Evolutionary conservation across 768 basidiomycete species (phyloP).

Genomic region (Lenzites betulinus): DNA sequence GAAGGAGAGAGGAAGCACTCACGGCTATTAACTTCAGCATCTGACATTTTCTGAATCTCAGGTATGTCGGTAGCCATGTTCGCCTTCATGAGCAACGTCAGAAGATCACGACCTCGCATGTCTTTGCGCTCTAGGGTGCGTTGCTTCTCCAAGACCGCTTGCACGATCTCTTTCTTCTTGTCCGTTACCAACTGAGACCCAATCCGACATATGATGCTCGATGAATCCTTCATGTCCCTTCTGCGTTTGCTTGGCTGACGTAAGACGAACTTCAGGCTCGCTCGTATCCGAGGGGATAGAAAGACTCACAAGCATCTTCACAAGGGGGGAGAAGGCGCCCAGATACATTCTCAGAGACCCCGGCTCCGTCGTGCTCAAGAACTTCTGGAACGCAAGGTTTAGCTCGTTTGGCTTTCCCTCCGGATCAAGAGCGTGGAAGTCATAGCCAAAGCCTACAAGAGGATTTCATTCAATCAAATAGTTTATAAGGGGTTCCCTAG

Average conservation of each 20-base stretch:
- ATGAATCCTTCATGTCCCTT: conserved; percentile 7
- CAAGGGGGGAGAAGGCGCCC: conserved; percentile 15
- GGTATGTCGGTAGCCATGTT: conserved; percentile 65
- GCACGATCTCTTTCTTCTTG: conserved; percentile 33
- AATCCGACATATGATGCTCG: conserved; percentile 26
- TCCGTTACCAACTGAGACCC: conserved; percentile 31
- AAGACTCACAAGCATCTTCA: conserved; percentile 25
- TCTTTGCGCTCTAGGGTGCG: conserved; percentile 36
- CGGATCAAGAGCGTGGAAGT: conserved; percentile 35
- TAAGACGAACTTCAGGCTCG: too few species aligned
- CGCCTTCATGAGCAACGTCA: conserved; percentile 61
- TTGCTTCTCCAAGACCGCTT: conserved; percentile 23
- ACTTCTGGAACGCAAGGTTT: conserved; percentile 29
- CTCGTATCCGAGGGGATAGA: not conserved
- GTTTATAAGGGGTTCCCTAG: not conserved
- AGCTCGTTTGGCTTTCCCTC: conserved; percentile 33
- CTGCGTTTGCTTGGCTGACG: conserved; percentile 7
- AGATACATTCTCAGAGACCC: not conserved
- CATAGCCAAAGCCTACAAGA: conserved; percentile 36
- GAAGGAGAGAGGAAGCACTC: conserved; percentile 24
- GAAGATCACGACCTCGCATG: conserved; percentile 50
- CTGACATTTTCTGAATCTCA: conserved; percentile 54
- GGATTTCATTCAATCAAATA: too few species aligned
- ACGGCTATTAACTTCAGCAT: conserved; percentile 63
- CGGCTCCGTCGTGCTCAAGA: conserved; percentile 19